Percentiles rank a stretch among this genome's conserved stretches.
Evolutionary conservation across 352 stramenopile genomes (phyloP).

Genomic region (Pythium monospermum): DNA sequence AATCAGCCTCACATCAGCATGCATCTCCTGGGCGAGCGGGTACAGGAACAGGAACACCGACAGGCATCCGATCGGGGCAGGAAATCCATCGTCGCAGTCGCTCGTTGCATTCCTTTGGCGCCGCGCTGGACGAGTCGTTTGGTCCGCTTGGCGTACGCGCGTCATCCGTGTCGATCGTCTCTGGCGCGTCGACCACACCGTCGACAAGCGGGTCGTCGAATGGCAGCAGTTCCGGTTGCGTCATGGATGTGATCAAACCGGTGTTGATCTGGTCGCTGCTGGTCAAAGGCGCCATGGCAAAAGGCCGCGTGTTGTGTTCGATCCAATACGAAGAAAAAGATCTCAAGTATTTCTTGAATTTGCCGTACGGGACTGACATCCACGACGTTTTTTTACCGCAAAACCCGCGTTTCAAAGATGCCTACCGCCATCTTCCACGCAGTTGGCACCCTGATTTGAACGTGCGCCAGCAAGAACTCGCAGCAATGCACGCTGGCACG

Average conservation of each 20-base stretch:
- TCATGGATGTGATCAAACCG: slow-evolving; percentile 42
- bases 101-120: slow-evolving; percentile 19
- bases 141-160: slow-evolving; percentile 2
- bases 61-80: slow-evolving; percentile 9
- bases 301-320: slow-evolving; percentile 61
- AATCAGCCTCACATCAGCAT: too few relatives aligned
- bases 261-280: slow-evolving; percentile 71
- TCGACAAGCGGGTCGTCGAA: slow-evolving; percentile 3
- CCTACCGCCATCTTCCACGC: slow-evolving; percentile 70
- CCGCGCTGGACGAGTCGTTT: slow-evolving; percentile 5
- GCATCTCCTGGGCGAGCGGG: slow-evolving; percentile 29
- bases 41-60: slow-evolving; percentile 4
- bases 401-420: slow-evolving; percentile 72
- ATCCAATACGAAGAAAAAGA: slow-evolving; percentile 76
- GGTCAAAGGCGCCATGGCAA: slow-evolving; percentile 49
- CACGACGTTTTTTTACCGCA: slow-evolving; percentile 79
- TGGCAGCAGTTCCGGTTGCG: background rate
- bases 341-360: slow-evolving; percentile 52
- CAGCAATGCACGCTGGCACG: slow-evolving; percentile 51
- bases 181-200: slow-evolving; percentile 2
- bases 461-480: slow-evolving; percentile 58
- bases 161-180: slow-evolving; percentile 15
- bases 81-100: slow-evolving; percentile 18
- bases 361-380: slow-evolving; percentile 67
- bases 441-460: slow-evolving; percentile 75